Percentiles rank a stretch among this genome's conserved stretches.
These are phyloP conservation scores for Trametes cingulata DNA, from an alignment of 768 basidiomycete genomes.

Conservation along the genomic window DNA sequence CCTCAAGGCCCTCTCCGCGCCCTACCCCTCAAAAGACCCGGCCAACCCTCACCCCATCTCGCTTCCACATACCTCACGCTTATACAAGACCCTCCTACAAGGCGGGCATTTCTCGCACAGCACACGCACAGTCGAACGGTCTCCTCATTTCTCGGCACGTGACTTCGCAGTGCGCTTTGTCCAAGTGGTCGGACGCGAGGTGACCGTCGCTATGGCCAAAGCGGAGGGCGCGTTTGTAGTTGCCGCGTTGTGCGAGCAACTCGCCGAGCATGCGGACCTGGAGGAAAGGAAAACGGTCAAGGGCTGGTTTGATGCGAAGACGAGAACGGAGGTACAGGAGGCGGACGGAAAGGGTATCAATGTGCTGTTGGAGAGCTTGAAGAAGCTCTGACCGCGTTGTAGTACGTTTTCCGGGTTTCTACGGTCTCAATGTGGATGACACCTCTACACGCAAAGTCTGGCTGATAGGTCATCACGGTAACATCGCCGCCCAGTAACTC, in stretches of 20 bases:
- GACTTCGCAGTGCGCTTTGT: constrained; percentile 64
- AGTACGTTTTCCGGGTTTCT: too few species aligned
- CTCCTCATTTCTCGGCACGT: constrained; percentile 54
- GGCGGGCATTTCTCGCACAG: constrained; percentile 84
- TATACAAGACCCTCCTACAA: constrained; percentile 89
- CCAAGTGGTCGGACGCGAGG: constrained; percentile 51
- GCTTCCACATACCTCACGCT: constrained; percentile 75
- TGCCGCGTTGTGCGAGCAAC: constrained; percentile 61
- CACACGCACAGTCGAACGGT: constrained; percentile 52
- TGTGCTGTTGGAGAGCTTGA: constrained; percentile 63
- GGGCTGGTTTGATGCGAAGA: constrained; percentile 57
- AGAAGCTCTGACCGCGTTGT: constrained; percentile 28
- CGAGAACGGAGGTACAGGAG: constrained; percentile 47
- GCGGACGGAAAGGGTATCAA: constrained; percentile 69
- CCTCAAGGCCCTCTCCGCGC: constrained; percentile 51
- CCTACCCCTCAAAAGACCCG: constrained; percentile 57
- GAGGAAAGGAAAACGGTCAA: constrained; percentile 48
- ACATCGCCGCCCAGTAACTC: too few species aligned
- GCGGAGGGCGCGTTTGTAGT: constrained; percentile 74
- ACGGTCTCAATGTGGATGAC: too few species aligned
- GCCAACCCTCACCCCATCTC: constrained; percentile 68
- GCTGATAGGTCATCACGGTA: too few species aligned
- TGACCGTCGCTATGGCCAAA: constrained; percentile 54
- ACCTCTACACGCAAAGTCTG: too few species aligned
- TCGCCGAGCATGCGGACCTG: constrained; percentile 33